A percentile compares a stretch with the other conserved stretches of the same genome.
phyloP scores from a whole-genome alignment of 441 rosid genomes.

The Syzygium syzygioides region DNA sequence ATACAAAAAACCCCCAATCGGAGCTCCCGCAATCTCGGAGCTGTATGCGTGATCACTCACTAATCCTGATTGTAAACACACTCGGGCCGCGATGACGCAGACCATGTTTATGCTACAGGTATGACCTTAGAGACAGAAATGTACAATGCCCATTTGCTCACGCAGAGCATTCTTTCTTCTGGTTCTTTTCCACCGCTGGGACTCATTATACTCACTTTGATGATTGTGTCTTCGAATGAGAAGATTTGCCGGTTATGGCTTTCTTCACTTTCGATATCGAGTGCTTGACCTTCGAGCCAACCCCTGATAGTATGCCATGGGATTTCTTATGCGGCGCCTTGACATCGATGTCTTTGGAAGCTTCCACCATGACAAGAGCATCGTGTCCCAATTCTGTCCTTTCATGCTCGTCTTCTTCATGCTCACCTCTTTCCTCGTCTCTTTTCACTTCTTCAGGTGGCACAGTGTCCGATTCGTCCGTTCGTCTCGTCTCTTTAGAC shows the following conservation, averaged over 20 bases:
- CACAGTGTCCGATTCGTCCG: constrained; percentile 17
- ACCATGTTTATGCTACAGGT: not conserved
- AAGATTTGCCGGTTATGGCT: constrained; percentile 79
- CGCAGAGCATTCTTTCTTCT: not conserved
- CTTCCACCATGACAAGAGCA: constrained; percentile 58
- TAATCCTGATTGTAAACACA: not conserved
- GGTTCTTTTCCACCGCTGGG: not conserved
- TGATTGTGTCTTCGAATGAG: constrained; percentile 56
- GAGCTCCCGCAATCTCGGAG: not conserved
- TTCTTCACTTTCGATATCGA: constrained; percentile 93
- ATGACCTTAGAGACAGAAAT: not conserved
- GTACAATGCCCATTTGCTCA: not conserved
- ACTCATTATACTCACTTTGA: constrained; percentile 22
- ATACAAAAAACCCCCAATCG: too few species aligned
- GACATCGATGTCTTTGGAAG: constrained; percentile 39
- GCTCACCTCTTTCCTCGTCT: constrained; percentile 30
- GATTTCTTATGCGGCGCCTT: constrained; percentile 67
- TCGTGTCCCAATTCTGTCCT: constrained; percentile 52
- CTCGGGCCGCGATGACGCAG: not conserved
- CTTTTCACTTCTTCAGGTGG: constrained; percentile 31
- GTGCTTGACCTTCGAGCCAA: constrained; percentile 87
- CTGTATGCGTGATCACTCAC: not conserved
- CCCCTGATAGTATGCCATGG: constrained; percentile 71
- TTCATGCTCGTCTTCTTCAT: constrained; percentile 43
- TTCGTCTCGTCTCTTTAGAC: constrained; percentile 18